Conservation (phyloP, 352 stramenopile genomes). For the Saprolegnia parasitica region DNA sequence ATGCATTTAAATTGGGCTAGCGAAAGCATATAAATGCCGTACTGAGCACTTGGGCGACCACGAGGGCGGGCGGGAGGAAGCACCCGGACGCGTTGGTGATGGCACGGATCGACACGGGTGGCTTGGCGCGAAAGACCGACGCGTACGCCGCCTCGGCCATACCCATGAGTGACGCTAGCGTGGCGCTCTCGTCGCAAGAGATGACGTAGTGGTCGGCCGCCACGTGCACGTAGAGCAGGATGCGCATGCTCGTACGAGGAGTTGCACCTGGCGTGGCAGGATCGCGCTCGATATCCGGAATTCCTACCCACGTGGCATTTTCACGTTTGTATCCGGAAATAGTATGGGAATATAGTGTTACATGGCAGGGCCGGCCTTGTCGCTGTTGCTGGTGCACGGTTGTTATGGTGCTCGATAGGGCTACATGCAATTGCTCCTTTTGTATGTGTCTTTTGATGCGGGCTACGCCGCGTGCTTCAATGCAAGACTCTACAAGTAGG, state of each 20-base stretch:
- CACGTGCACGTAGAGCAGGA: slow-evolving; percentile 19
- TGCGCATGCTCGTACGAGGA: background rate
- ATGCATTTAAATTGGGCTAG: background rate
- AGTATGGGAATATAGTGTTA: too few species aligned
- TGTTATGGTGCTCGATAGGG: too few species aligned
- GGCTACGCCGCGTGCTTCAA: too few species aligned
- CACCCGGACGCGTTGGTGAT: slow-evolving; percentile 4
- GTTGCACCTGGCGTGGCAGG: background rate
- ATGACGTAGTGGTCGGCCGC: slow-evolving; percentile 19
- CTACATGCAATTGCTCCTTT: too few species aligned
- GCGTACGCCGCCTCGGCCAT: slow-evolving; percentile 15
- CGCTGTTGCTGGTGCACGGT: too few species aligned
- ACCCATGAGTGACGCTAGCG: background rate
- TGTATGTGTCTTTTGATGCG: too few species aligned
- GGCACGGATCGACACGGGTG: slow-evolving; percentile 7
- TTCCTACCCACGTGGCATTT: too few species aligned
- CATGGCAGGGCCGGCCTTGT: too few species aligned
- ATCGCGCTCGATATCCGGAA: background rate
- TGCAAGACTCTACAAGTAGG: too few species aligned
- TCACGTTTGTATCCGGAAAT: too few species aligned
- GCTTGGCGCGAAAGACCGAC: slow-evolving; percentile 15
- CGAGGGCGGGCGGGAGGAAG: slow-evolving; percentile 5
- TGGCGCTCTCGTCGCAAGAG: background rate
- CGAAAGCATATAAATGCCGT: background rate
- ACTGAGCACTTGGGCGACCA: slow-evolving; percentile 7